Percentiles rank a stretch among this genome's conserved stretches.
Conservation (phyloP, 139 green algal species). For the Tetradesmus lagerheimii region DNA sequence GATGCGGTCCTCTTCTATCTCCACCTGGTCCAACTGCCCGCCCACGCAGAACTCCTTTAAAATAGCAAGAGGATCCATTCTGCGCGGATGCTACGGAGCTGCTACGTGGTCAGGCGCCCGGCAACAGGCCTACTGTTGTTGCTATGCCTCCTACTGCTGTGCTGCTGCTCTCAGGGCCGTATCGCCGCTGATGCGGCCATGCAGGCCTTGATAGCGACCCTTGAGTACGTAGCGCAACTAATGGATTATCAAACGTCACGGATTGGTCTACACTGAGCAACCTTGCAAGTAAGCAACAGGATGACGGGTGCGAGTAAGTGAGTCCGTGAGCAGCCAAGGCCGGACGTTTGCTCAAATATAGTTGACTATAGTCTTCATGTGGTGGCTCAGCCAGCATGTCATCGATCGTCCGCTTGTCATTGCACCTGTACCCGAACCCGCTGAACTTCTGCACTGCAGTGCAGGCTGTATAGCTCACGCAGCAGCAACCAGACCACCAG, state of each 20-base stretch:
- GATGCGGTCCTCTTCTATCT: conserved; percentile 29
- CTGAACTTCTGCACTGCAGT: neutral
- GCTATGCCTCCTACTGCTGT: neutral
- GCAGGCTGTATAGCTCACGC: too few relatives aligned
- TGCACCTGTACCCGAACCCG: neutral
- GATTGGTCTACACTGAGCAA: neutral
- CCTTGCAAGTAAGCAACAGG: neutral
- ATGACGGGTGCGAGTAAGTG: neutral
- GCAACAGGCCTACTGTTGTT: neutral
- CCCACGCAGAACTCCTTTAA: conserved; percentile 49
- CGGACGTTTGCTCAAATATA: too few relatives aligned
- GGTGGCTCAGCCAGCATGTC: too few relatives aligned
- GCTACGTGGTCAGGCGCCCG: neutral
- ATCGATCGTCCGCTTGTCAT: neutral
- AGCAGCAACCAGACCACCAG: too few relatives aligned
- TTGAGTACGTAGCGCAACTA: too few relatives aligned
- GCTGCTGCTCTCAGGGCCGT: neutral
- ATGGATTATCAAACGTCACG: too few relatives aligned
- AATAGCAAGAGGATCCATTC: conserved; percentile 57
- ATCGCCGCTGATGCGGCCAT: neutral
- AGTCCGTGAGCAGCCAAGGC: too few relatives aligned
- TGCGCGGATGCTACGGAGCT: neutral
- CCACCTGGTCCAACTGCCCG: conserved; percentile 37
- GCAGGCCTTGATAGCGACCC: neutral
- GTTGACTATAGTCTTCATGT: too few relatives aligned